Evolutionary conservation across 2,329 filamentous ascomycete species (phyloP).

Genomic region (Colletotrichum orchidophilum): DNA sequence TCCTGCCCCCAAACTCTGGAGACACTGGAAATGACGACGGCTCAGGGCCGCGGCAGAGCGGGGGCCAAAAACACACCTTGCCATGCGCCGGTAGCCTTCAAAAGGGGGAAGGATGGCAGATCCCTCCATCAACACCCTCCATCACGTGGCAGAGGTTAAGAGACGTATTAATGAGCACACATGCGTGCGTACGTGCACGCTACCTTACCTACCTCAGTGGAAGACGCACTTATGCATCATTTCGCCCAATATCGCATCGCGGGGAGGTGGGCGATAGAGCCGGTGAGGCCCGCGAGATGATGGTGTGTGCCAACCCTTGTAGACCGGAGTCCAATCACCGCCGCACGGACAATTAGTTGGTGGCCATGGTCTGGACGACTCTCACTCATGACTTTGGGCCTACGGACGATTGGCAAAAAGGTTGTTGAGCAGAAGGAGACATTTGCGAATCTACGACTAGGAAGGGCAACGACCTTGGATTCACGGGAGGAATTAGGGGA

Average conservation of each 20-base stretch:
- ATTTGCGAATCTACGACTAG: not conserved
- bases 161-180: not conserved
- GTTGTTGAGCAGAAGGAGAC: not conserved
- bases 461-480: not conserved
- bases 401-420: not conserved
- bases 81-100: slow-evolving; percentile 29
- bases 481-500: not conserved
- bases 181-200: not conserved
- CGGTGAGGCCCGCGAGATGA: slow-evolving; percentile 24
- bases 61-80: slow-evolving; percentile 33
- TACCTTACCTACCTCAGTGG: not conserved
- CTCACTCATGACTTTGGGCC: not conserved
- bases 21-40: slow-evolving; percentile 20
- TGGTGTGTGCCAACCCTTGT: slow-evolving; percentile 21
- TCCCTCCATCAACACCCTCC: not conserved
- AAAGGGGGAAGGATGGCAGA: not conserved
- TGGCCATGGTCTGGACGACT: not conserved
- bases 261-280: not conserved
- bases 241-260: slow-evolving; percentile 1
- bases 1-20: slow-evolving; percentile 34
- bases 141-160: not conserved
- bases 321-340: slow-evolving; percentile 12
- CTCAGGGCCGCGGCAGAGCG: slow-evolving; percentile 26
- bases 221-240: slow-evolving; percentile 13
- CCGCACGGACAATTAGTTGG: not conserved